phyloP scores from a whole-genome alignment of 73 alveolate species.

The Symbiodinium natans region DNA sequence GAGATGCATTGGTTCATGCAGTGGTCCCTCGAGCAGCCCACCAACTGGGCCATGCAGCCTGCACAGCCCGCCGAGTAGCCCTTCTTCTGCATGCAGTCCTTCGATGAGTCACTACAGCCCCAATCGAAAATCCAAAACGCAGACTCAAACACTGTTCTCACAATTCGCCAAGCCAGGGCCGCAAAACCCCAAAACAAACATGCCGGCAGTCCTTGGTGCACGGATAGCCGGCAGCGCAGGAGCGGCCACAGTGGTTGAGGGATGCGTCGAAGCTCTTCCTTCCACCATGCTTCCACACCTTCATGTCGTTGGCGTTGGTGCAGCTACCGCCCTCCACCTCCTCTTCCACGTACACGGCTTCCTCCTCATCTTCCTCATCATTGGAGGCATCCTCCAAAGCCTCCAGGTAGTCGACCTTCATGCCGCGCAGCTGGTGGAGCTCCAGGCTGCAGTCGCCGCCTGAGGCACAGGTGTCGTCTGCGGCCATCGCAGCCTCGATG shows the following conservation, averaged over 20 bases:
- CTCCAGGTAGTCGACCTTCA: constrained; percentile 7
- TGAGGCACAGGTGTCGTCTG: constrained; percentile 3
- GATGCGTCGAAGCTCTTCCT: background rate
- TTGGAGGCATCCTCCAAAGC: too few species aligned
- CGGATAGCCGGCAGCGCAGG: constrained; percentile 33
- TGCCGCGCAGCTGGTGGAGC: constrained; percentile 25
- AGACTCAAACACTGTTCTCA: background rate
- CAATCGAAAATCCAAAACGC: background rate
- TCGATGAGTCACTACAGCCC: background rate
- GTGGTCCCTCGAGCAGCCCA: constrained; percentile 39
- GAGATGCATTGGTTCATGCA: constrained; percentile 34
- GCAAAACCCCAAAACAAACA: background rate
- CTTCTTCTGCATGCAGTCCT: constrained; percentile 15
- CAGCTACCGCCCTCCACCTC: background rate
- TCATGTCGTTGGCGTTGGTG: background rate
- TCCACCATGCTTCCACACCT: constrained; percentile 13
- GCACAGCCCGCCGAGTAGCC: constrained; percentile 29
- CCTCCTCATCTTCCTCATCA: background rate
- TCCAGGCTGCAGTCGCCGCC: constrained; percentile 32
- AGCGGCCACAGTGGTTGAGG: constrained; percentile 29
- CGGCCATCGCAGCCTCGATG: background rate
- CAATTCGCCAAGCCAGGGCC: background rate
- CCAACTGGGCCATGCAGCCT: constrained; percentile 19
- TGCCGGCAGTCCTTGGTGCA: background rate
- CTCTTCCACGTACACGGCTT: background rate